These are phyloP conservation scores for Cadophora sp. DNA, from an alignment of 2,329 filamentous ascomycete species.

Conservation along the genomic window DNA sequence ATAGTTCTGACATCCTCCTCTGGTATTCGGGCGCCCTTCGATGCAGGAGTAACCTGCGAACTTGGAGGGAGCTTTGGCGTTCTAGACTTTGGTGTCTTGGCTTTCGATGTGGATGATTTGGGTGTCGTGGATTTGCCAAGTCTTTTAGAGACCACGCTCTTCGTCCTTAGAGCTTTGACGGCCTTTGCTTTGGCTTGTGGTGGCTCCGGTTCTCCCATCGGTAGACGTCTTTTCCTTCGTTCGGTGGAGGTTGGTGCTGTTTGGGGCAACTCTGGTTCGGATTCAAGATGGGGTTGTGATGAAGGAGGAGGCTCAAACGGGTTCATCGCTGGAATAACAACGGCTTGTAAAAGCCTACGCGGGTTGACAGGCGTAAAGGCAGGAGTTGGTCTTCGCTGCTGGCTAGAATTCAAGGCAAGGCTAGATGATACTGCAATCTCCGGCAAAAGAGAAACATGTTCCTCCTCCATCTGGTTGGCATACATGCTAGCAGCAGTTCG, in stretches of 20 bases:
- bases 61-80: background rate
- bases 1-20: conserved; percentile 21
- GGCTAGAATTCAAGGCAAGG: conserved; percentile 8
- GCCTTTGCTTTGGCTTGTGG: conserved; percentile 14
- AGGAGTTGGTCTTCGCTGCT: conserved; percentile 25
- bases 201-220: conserved; percentile 28
- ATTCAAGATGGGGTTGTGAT: conserved; percentile 14
- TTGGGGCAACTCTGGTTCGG: conserved; percentile 17
- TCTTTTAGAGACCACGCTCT: background rate
- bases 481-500: conserved; percentile 10
- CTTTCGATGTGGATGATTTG: background rate
- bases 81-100: conserved; percentile 15
- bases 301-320: conserved; percentile 13
- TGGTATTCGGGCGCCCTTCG: conserved; percentile 15
- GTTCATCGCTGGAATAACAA: conserved; percentile 1
- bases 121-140: conserved; percentile 3
- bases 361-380: conserved; percentile 26
- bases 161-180: background rate
- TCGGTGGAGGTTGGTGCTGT: conserved; percentile 24
- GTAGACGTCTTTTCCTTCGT: conserved; percentile 34
- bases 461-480: background rate
- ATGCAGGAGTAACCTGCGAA: conserved; percentile 5
- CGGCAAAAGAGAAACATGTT: background rate
- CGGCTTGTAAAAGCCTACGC: background rate
- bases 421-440: conserved; percentile 1